These are phyloP conservation scores for Euphorbia tirucalli DNA, from an alignment of 345 rosid species.

Conservation along the genomic window DNA sequence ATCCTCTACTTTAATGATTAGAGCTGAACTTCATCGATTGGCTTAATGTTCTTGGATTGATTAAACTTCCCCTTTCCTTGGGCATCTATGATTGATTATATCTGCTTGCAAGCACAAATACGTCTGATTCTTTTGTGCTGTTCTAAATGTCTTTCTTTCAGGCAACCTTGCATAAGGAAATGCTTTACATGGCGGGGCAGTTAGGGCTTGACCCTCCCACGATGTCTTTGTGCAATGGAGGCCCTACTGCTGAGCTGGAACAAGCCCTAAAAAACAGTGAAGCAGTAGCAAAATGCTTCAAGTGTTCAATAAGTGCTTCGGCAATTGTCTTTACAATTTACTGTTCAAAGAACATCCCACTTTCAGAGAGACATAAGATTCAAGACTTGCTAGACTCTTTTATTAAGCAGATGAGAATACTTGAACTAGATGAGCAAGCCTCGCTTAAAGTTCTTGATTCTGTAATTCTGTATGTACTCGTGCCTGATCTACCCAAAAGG, in stretches of 20 bases:
- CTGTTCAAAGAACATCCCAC: slow-evolving; percentile 56
- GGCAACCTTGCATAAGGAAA: slow-evolving; percentile 87
- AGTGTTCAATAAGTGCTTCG: slow-evolving; percentile 70
- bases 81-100: background rate
- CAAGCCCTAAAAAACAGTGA: slow-evolving; percentile 86
- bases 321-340: slow-evolving; percentile 61
- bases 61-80: background rate
- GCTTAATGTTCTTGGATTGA: background rate
- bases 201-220: slow-evolving; percentile 91
- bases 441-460: slow-evolving; percentile 43
- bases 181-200: slow-evolving; percentile 96
- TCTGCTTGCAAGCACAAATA: background rate
- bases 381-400: slow-evolving; percentile 57
- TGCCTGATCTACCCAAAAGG: slow-evolving; percentile 97
- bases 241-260: slow-evolving; percentile 63
- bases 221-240: slow-evolving; percentile 62
- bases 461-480: slow-evolving; percentile 60
- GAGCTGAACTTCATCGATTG: background rate
- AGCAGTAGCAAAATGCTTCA: slow-evolving; percentile 76
- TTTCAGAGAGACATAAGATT: slow-evolving; percentile 53
- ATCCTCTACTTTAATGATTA: background rate
- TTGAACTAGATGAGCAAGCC: slow-evolving; percentile 26
- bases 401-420: slow-evolving; percentile 43
- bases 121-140: background rate
- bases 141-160: slow-evolving; percentile 25